Evolutionary conservation across 768 basidiomycete genomes (phyloP), one percentile per base, ranked within the genome.

Genomic region (Postia placenta): DNA sequence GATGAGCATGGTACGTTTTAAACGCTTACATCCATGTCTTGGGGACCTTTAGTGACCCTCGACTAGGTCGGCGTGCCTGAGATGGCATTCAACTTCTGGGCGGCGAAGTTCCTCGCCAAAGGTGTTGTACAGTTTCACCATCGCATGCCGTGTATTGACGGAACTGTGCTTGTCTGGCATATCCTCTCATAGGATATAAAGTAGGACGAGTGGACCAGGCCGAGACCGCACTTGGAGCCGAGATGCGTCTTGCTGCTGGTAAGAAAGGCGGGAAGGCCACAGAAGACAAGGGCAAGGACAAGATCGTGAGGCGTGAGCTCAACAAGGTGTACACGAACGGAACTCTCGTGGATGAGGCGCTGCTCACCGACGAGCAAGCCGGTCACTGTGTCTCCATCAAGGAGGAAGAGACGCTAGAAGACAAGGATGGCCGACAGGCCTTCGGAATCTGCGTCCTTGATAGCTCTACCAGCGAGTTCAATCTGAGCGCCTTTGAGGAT

Each of bases 311-410:
- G 25, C 40, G 52, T 42, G 96, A 94, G 59, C 74, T 99, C 43
- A 89, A 89, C 66, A 95, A 94, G 71, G 92, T 99, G 38, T 89
- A 94, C 63, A 99, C 96, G 0, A 91, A 91, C 45, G 96, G 96
- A 2, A 99, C 96, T 0, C 82, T 98, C 22, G 86, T 97, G 41
- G 96, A 99, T 57, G 83, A 83, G 11, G 82, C 86, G 40, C 82
- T 95, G 48, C 74, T 98, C 26, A 85, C 79, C 1, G 91, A 96
- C 50, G 96, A 98, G 53, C 87, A 97, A 67, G 90, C 92, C 0
- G 92, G 90, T 3, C 96, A 99, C 61, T 98, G 95, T 62, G 80
- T 98, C 23, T 85, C 90, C 7, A 82, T 99, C 62, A 85, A 84
- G 5, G 89, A 91, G 60, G 72, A 67, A 23, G 56, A 62, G 17